Base-by-base conservation (phyloP, 345 rosid genomes). In the Salix purpurea region DNA sequence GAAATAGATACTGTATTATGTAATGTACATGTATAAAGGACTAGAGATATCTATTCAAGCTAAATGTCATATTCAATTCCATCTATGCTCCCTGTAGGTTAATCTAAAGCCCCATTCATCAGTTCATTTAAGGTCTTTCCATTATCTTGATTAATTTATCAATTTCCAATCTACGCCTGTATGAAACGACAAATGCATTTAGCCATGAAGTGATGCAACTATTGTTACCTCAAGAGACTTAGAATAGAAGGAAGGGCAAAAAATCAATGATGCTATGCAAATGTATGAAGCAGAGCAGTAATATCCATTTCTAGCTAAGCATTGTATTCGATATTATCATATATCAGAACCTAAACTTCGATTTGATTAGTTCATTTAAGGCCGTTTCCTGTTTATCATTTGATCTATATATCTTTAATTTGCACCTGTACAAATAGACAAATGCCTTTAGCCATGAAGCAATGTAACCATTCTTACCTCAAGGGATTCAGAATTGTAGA, bases 401-500 rank as follows among this genome's bases (percentile, higher is more conserved):
- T 50, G 40, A 54, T 78, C 66, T 40, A 67, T 48, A 23, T 8
- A 18, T 64, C 23, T 70, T 52, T 10, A 30, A 48, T 32, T 1
- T 19, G 40, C n/a, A 32, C 21, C 11, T 30, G 14, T 36, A 4
- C 3, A 48, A 34, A 52, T 1, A 18, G 23, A 52, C 23, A 52
- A 48, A 48, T 52, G 9, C 7, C 21, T 52, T 52, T 52, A 18
- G 21, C n/a, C 7, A 19, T 52, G 58, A 18, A 52, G 58, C 58
- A 6, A 50, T 18, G 65, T 37, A 14, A 46, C 24, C 52, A 48
- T 52, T 72, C 73, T 83, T 83, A 95, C 99, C 98, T 95, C 97
- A 74, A 95, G 93, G 44, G 96, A 90, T 78, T 95, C 96, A 8
- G 89, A 87, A 77, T 95, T 93, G 79, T 93, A 95, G 77, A 93